Percentiles rank a stretch among this genome's conserved stretches.
Evolutionary conservation across 2,329 filamentous ascomycete genomes (phyloP).

Genomic region (Diplocarpon mali): DNA sequence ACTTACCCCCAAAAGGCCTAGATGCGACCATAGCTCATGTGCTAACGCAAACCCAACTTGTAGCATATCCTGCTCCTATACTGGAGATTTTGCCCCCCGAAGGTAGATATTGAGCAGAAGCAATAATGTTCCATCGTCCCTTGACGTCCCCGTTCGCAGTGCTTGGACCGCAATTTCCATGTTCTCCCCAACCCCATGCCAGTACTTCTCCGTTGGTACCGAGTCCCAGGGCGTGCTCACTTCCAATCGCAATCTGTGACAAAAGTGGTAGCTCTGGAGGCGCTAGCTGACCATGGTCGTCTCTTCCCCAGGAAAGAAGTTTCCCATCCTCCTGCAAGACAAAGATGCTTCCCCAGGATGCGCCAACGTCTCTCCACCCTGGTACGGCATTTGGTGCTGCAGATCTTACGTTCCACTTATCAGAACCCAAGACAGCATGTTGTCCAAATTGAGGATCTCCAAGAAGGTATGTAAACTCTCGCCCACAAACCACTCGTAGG

Average conservation of each 20-base stretch:
- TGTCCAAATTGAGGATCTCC: constrained; percentile 43
- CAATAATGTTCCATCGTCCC: constrained; percentile 56
- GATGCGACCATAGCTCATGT: constrained; percentile 10
- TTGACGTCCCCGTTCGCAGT: constrained; percentile 55
- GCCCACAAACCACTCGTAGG: constrained; percentile 60
- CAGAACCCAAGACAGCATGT: constrained; percentile 57
- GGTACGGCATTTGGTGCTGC: constrained; percentile 40
- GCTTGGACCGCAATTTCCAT: constrained; percentile 81
- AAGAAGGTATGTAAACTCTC: constrained; percentile 74
- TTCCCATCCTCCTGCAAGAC: constrained; percentile 50
- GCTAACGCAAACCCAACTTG: constrained; percentile 60
- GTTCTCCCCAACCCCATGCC: constrained; percentile 94
- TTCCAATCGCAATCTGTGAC: constrained; percentile 63
- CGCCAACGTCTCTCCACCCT: constrained; percentile 57
- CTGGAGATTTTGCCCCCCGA: constrained; percentile 40
- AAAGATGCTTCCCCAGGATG: constrained; percentile 77
- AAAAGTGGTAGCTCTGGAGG: constrained; percentile 49
- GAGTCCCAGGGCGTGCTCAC: constrained; percentile 77
- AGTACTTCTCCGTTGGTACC: constrained; percentile 55
- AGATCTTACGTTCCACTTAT: constrained; percentile 61
- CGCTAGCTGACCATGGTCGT: constrained; percentile 75
- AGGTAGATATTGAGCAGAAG: constrained; percentile 43
- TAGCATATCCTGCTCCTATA: constrained; percentile 81
- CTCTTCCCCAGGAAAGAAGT: constrained; percentile 66
- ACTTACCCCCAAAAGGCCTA: neutral